Evolutionary conservation across 2,329 filamentous ascomycete species (phyloP), one percentile per base, ranked within the genome.

Genomic region (Fusarium sp.): DNA sequence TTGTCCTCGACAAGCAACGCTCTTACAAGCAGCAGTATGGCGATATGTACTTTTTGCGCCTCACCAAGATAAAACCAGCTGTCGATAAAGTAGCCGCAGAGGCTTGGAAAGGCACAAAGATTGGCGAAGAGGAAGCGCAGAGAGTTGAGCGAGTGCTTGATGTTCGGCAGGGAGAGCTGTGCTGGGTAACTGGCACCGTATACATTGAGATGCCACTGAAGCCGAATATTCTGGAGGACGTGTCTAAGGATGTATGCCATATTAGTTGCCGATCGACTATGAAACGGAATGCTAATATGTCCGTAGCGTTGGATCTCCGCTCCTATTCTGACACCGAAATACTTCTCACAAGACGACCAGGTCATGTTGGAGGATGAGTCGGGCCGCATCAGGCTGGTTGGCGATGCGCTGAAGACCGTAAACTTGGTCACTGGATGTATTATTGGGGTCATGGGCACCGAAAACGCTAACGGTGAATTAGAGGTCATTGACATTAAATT

Each of bases 201-300:
- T 99, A 97, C 82, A 97, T 98, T 93, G 94, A 98, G 73, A 95
- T 99, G 94, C 90, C 93, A 6, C 83, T 98, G 79, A 99, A 99
- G 84, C 96, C 97, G 2, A 97, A 97, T 80, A 96, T 99, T 81
- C 85, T 99, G 39, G 95, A 98, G 68, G 96, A 99, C 78, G 93
- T 99, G 47, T 93, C 94, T 45, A 97, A 97, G 83, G 96, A 98
- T 82, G 94, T 95, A 84, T 74, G 89, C 17, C 30, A 38, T 44
- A 24, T 38, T 22, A 3, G 17, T 28, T 48, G 28, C 15, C 22
- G 32, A n/a, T 41, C 32, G 11, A 26, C 18, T 26, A 14, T 48
- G 28, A 41, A 30, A 26, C 26, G 32, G 28, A 55, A n/a, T 38
- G 48, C 65, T 67, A 51, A 77, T 30, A 6, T 32, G 6, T 13